Conservation (phyloP, 2,329 filamentous ascomycete genomes). For the Xenoacremonium recifei region DNA sequence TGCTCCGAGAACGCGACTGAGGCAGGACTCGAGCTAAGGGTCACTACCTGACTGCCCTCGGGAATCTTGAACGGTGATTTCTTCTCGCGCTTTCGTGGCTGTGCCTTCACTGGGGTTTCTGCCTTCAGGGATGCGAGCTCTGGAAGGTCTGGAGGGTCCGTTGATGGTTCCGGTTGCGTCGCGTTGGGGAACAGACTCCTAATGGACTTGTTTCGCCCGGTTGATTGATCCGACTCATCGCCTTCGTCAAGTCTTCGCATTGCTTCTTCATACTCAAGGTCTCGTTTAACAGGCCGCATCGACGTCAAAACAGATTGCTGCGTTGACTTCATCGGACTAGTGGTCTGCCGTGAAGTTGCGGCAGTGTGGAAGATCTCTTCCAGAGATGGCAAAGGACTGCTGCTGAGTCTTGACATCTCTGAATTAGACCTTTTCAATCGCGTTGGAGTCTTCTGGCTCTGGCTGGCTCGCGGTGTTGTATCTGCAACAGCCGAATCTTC, state of each 20-base stretch:
- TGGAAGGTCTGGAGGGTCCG: conserved; percentile 2
- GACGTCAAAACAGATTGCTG: conserved; percentile 24
- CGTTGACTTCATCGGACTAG: conserved; percentile 31
- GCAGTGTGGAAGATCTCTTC: conserved; percentile 43
- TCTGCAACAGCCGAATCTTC: conserved; percentile 22
- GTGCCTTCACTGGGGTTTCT: conserved; percentile 10
- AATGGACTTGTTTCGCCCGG: conserved; percentile 23
- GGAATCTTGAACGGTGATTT: conserved; percentile 24
- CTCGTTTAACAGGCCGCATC: conserved; percentile 23
- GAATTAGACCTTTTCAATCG: too few relatives aligned
- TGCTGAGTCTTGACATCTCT: too few relatives aligned
- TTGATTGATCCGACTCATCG: conserved; percentile 24
- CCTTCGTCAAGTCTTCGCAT: conserved; percentile 42
- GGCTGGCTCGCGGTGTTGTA: conserved; percentile 14
- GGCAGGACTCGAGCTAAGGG: conserved; percentile 28
- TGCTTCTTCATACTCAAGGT: conserved; percentile 42
- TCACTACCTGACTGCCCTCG: conserved; percentile 31
- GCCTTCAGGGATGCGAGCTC: conserved; percentile 4
- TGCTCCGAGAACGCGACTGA: conserved; percentile 17
- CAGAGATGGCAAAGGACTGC: conserved; percentile 34
- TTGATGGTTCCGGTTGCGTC: conserved; percentile 26
- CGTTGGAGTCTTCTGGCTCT: conserved; percentile 11
- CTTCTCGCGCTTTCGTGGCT: conserved; percentile 13
- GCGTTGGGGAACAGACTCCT: conserved; percentile 31
- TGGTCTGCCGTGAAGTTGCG: conserved; percentile 34